Percentiles rank a stretch among this genome's conserved stretches.
Evolutionary conservation across 495 filamentous ascomycete species (phyloP).

Genomic region (Wilcoxina mikolae): DNA sequence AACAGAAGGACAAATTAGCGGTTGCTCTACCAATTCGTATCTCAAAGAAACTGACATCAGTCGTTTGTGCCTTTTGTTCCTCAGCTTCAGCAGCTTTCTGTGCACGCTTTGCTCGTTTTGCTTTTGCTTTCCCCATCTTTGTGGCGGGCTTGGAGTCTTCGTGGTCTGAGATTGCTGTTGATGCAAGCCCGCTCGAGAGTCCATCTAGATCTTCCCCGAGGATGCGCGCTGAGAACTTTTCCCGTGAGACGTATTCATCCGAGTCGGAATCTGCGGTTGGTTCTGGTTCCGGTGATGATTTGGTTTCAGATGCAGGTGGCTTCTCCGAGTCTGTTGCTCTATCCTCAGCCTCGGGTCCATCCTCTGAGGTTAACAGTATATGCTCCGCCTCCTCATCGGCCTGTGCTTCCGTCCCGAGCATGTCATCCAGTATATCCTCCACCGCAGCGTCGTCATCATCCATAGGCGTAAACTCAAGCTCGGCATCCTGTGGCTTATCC

Average conservation of each 20-base stretch:
- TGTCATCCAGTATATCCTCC: conserved; percentile 2
- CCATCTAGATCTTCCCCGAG: conserved; percentile 8
- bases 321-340: neutral
- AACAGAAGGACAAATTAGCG: neutral
- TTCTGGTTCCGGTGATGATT: neutral
- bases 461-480: conserved; percentile 37
- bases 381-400: neutral
- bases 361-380: neutral
- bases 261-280: conserved; percentile 5
- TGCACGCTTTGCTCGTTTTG: conserved; percentile 69
- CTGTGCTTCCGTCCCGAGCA: neutral
- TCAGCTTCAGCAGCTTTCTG: conserved; percentile 41
- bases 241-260: conserved; percentile 13
- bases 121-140: conserved; percentile 74
- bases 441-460: conserved; percentile 23
- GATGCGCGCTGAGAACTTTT: conserved; percentile 14
- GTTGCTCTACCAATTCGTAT: conserved; percentile 24
- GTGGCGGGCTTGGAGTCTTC: conserved; percentile 7
- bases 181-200: conserved; percentile 3
- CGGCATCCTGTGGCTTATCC: conserved; percentile 24
- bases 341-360: neutral
- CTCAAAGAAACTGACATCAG: conserved; percentile 1
- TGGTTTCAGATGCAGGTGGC: neutral
- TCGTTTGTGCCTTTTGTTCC: neutral
- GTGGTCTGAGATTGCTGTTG: conserved; percentile 8